A percentile compares a stretch with the other conserved stretches of the same genome.
These are phyloP conservation scores for Pyrenula aspistea DNA, from an alignment of 495 filamentous ascomycete species.

Conservation along the genomic window DNA sequence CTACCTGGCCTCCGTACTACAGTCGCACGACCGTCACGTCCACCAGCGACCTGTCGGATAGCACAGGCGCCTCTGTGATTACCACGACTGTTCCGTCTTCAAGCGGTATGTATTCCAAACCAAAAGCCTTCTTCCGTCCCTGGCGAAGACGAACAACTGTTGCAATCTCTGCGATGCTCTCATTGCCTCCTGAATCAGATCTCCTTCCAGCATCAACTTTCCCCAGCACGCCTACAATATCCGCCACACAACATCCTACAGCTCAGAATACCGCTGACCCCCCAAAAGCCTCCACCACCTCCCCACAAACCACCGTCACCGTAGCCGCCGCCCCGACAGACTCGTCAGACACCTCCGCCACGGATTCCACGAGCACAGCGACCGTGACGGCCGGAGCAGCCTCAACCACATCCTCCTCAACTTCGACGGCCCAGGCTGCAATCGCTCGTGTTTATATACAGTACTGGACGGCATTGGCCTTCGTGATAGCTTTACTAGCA, in stretches of 20 bases:
- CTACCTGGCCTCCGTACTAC: background rate
- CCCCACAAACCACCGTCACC: background rate
- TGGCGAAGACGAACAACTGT: background rate
- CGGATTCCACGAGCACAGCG: background rate
- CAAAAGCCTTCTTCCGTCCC: background rate
- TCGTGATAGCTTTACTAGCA: background rate
- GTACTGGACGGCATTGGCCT: background rate
- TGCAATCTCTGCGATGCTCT: background rate
- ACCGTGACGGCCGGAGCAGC: background rate
- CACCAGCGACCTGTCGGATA: background rate
- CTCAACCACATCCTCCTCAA: background rate
- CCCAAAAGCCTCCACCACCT: background rate
- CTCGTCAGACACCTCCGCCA: background rate
- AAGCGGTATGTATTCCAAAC: background rate
- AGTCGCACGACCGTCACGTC: background rate
- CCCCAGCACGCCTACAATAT: background rate
- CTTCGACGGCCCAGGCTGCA: background rate
- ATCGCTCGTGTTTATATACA: background rate
- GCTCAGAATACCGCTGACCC: background rate
- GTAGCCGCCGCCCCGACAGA: background rate
- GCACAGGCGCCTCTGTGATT: background rate
- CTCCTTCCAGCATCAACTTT: background rate
- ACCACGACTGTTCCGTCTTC: background rate
- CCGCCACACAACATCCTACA: background rate
- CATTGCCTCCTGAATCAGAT: background rate